Base-by-base conservation (phyloP, 345 rosid species). In the Lumnitzera racemosa region DNA sequence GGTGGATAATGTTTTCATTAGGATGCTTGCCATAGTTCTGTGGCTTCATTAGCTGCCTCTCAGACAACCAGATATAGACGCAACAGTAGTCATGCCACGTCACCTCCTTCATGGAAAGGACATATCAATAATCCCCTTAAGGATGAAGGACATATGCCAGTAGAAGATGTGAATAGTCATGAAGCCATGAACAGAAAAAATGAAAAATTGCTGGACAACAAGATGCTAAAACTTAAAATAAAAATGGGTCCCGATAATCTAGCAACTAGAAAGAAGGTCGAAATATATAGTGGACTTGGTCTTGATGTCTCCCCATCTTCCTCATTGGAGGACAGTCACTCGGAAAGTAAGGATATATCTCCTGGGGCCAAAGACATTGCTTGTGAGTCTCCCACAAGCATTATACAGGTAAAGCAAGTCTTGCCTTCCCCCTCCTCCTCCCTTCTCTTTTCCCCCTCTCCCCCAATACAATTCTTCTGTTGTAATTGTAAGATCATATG, bases 181-280 rank as follows among this genome's bases (percentile, higher is more conserved):
- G 78, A 74, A 61, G 15, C 71, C 49, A 70, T 55, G 56, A 65
- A 61, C 49, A 80, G 73, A 70, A 68, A 80, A 76, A 66, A 64
- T 58, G 61, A 67, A 60, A 67, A 69, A 56, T 68, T 82, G 52
- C 67, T 84, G 14, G 84, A 88, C 59, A 87, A 72, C 63, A 94
- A 81, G 71, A 72, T 73, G 70, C 73, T 84, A 61, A 88, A 76
- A 77, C 78, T 94, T 62, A 86, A 96, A 70, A 80, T 86, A 27
- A 90, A 80, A 86, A 78, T 88, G 62, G 87, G 96, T 71, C 77
- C 95, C 16, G 90, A 74, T 78, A 89, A 90, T 76, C 78, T 81
- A 80, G 71, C 78, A 23, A 76, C 88, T 43, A 76, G 63, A 70
- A 86, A 83, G 64, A 87, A 75, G 72, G 91, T 80, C 60, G 88